Base-by-base conservation (phyloP, 805 yeast species). In the Saccharomycopsis capsularis region DNA sequence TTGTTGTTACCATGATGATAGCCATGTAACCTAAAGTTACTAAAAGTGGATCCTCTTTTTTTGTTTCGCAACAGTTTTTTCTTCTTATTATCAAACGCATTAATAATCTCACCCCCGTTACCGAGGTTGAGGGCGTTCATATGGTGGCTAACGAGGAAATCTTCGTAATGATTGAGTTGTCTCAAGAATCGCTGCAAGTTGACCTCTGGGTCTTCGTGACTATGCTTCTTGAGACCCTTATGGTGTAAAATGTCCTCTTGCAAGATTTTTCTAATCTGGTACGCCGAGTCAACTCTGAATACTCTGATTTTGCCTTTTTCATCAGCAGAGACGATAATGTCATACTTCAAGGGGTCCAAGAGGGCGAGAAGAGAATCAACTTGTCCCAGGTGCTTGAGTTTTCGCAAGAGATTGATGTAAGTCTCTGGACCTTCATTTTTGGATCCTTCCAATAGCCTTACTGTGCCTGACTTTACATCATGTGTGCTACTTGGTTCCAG, bases 261-360 rank as follows among this genome's bases (percentile, higher is more conserved):
- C 0, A 71, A 56, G 2, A 57, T 51, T 44, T 69, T 69, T 48
- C 82, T 59, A 13, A 69, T 63, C 9, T 59, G 57, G 45, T 76
- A 69, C 0, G 93, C 83, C 47, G 82, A 71, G 62, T 89, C 97
- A 50, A 86, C 82, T 59, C 97, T 71, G 61, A 85, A 85, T 0
- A 89, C 84, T 40, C 93, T 65, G 27, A 89, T 84, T 2, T 73
- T 56, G 0, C 96, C 96, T 21, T 69, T 64, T 48, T 76, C 76
- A 63, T 89, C 97, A 0, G 91, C 79, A 0, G 93, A 81, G 2
- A 89, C 81, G 15, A 88, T 76, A 40, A 88, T 81, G 0, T 64
- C 48, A 29, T 38, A 44, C n/a, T 44, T 29, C 40, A 51, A n/a
- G 6, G 56, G 54, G 19, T 51, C 48, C 15, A 49, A 40, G 13